Conservation (phyloP, 306 rosid species). For the Cotoneaster glaucophyllus region DNA sequence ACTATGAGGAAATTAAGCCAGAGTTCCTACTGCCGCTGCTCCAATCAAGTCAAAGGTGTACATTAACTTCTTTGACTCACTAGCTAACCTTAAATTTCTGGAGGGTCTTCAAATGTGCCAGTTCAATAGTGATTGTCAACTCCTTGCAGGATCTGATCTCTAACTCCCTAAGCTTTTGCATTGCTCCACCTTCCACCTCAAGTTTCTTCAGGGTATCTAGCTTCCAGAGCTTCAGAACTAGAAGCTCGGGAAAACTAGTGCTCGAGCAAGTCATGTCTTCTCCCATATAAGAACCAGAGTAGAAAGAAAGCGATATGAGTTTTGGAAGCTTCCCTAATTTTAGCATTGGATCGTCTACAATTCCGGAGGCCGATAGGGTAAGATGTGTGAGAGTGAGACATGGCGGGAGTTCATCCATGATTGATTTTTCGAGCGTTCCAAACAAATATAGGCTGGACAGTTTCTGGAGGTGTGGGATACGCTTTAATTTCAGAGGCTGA, state of each 20-base stretch:
- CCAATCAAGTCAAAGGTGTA: too few species aligned
- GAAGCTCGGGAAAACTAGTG: conserved; percentile 1
- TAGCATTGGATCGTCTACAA: background rate
- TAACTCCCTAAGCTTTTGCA: conserved; percentile 8
- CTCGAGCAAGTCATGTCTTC: background rate
- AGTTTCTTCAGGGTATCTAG: background rate
- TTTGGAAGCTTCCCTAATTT: background rate
- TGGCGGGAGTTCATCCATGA: background rate
- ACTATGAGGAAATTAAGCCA: too few species aligned
- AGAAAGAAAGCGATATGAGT: conserved; percentile 3
- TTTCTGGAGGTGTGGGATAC: background rate
- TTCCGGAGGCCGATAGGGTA: conserved; percentile 10
- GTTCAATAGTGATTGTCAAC: background rate
- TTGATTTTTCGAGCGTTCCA: background rate
- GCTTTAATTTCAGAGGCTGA: background rate
- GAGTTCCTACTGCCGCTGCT: too few species aligned
- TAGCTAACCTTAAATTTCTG: background rate
- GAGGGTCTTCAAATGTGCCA: background rate
- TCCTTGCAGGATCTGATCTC: conserved; percentile 8
- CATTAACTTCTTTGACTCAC: too few species aligned
- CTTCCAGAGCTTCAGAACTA: conserved; percentile 10
- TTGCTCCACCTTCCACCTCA: background rate
- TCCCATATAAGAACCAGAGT: background rate
- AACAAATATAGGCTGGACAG: background rate
- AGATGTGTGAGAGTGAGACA: conserved; percentile 11